Percentiles rank a stretch among this genome's conserved stretches.
These are phyloP conservation scores for Taiozyma onychis DNA, from an alignment of 1,139 yeast species.

Conservation along the genomic window DNA sequence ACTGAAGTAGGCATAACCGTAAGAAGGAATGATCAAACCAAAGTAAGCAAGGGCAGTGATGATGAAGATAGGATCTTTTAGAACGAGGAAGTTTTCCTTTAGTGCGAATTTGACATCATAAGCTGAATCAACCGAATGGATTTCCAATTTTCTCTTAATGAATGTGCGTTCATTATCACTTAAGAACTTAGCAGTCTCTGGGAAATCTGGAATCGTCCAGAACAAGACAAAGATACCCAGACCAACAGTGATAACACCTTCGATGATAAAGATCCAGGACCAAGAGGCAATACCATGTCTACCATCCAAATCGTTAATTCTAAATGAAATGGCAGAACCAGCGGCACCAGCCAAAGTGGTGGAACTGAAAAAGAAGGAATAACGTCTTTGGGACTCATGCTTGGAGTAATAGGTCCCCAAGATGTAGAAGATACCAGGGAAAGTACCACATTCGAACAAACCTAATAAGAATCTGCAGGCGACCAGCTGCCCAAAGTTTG, in stretches of 20 bases:
- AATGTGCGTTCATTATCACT: slow-evolving; percentile 35
- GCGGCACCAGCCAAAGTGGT: slow-evolving; percentile 10
- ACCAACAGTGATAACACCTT: slow-evolving; percentile 56
- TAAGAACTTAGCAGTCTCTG: slow-evolving; percentile 51
- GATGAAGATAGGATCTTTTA: slow-evolving; percentile 46
- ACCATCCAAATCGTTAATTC: slow-evolving; percentile 47
- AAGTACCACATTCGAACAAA: slow-evolving; percentile 52
- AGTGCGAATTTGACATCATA: slow-evolving; percentile 27
- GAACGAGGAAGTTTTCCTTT: slow-evolving; percentile 33
- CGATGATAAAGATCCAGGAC: slow-evolving; percentile 56
- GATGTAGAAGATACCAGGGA: slow-evolving; percentile 40
- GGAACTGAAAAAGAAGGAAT: slow-evolving; percentile 33
- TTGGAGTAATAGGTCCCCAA: slow-evolving; percentile 36
- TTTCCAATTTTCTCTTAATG: slow-evolving; percentile 38
- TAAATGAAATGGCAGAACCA: slow-evolving; percentile 43
- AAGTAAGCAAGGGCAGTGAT: slow-evolving; percentile 47
- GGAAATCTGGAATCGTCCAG: slow-evolving; percentile 69
- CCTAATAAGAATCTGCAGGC: slow-evolving; percentile 47
- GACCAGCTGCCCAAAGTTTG: slow-evolving; percentile 39
- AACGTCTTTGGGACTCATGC: slow-evolving; percentile 36
- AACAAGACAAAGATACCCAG: slow-evolving; percentile 50
- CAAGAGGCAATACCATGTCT: slow-evolving; percentile 46
- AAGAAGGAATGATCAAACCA: slow-evolving; percentile 41
- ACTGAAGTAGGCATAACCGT: slow-evolving; percentile 44
- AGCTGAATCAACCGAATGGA: slow-evolving; percentile 35